phyloP scores from a whole-genome alignment of 805 yeast species.

The Ogataea populi-albae region DNA sequence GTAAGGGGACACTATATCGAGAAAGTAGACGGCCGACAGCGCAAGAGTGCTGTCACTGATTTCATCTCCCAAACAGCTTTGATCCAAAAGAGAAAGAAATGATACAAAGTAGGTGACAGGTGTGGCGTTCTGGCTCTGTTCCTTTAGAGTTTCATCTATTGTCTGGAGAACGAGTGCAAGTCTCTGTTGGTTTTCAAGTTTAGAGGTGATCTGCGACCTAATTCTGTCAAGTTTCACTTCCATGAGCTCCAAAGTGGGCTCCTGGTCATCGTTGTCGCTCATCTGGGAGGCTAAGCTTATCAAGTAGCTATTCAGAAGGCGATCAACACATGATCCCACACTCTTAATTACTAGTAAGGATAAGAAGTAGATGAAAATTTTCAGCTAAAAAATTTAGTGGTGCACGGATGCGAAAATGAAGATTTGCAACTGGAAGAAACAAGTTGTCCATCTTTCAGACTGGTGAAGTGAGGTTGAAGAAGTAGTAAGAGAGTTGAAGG shows the following conservation, averaged over 20 bases:
- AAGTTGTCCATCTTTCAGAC: not conserved
- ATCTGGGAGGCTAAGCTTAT: not conserved
- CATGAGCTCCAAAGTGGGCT: constrained; percentile 22
- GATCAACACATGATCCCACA: not conserved
- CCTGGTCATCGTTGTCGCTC: constrained; percentile 9
- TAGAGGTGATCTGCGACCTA: constrained; percentile 71
- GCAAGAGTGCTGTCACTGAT: constrained; percentile 63
- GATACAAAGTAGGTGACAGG: constrained; percentile 86
- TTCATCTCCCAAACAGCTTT: constrained; percentile 54
- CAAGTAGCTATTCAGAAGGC: not conserved
- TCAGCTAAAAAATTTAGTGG: constrained; percentile 4
- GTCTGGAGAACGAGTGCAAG: constrained; percentile 81
- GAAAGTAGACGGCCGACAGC: constrained; percentile 71
- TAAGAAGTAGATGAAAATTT: constrained; percentile 3
- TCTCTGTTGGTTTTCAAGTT: constrained; percentile 81
- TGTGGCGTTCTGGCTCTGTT: constrained; percentile 56
- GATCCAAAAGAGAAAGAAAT: constrained; percentile 76
- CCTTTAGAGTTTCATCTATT: constrained; percentile 82
- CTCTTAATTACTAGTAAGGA: not conserved
- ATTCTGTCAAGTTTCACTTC: constrained; percentile 64
- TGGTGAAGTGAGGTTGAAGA: too few species aligned
- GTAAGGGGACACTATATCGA: constrained; percentile 75
- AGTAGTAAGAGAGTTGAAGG: too few species aligned
- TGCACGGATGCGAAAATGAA: constrained; percentile 3
- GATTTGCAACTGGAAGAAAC: too few species aligned